These are phyloP conservation scores for Sarocladiaceae sp. DNA, from an alignment of 2,329 filamentous ascomycete genomes.

Conservation along the genomic window DNA sequence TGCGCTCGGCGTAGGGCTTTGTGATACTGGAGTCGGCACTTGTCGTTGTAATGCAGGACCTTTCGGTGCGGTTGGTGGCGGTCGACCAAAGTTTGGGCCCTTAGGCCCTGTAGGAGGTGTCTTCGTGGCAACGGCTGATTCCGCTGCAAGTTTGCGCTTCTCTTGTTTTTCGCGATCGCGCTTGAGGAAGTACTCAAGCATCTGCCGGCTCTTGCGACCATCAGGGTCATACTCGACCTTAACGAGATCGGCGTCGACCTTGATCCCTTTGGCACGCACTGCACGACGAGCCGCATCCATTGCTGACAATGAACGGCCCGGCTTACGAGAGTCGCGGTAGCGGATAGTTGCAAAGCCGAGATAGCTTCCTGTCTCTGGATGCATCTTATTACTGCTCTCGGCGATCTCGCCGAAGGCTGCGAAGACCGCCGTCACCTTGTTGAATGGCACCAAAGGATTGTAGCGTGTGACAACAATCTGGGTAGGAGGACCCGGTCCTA, in stretches of 20 bases:
- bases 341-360: conserved; percentile 88
- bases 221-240: conserved; percentile 86
- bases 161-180: conserved; percentile 58
- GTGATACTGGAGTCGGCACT: conserved; percentile 18
- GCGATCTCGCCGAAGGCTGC: conserved; percentile 80
- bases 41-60: conserved; percentile 61
- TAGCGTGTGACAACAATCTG: conserved; percentile 96
- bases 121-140: conserved; percentile 19
- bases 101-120: conserved; percentile 31
- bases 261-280: conserved; percentile 67
- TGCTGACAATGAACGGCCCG: conserved; percentile 50
- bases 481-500: conserved; percentile 82
- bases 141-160: conserved; percentile 23
- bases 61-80: conserved; percentile 80
- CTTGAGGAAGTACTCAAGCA: conserved; percentile 69
- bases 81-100: conserved; percentile 27
- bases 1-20: background rate
- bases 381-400: conserved; percentile 87
- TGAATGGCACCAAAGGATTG: conserved; percentile 78
- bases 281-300: conserved; percentile 77
- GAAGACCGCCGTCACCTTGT: conserved; percentile 70
- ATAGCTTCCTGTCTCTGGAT: conserved; percentile 89
- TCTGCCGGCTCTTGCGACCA: conserved; percentile 70
- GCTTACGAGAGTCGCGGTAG: conserved; percentile 65
- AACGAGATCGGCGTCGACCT: conserved; percentile 71